Percentiles rank a stretch among this genome's conserved stretches.
Conservation (phyloP, 352 stramenopile genomes). For the Blastocystis sp. region DNA sequence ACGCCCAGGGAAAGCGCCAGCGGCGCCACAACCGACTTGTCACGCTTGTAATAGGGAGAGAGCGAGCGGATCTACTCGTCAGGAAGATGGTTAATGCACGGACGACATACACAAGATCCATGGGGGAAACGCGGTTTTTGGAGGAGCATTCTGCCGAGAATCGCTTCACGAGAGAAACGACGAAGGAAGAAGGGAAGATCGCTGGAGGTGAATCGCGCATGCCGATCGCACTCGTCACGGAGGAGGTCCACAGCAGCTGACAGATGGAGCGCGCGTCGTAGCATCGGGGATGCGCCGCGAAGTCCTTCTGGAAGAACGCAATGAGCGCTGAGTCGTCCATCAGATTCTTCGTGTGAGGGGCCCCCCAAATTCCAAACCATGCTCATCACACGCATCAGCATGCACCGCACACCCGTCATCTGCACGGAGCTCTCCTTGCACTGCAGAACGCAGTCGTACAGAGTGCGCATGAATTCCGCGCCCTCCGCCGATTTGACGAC, state of each 20-base stretch:
- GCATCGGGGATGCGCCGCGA: not conserved
- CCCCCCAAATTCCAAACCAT: not conserved
- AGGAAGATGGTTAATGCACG: not conserved
- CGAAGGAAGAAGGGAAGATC: not conserved
- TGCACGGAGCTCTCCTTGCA: not conserved
- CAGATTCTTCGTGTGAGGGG: not conserved
- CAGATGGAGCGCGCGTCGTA: constrained; percentile 32
- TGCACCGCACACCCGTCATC: constrained; percentile 16
- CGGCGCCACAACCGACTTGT: constrained; percentile 8
- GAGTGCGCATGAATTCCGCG: not conserved
- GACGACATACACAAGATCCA: constrained; percentile 25
- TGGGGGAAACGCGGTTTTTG: not conserved
- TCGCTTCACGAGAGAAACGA: constrained; percentile 11
- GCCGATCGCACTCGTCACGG: not conserved
- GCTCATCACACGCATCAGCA: constrained; percentile 18
- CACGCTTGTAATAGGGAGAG: not conserved
- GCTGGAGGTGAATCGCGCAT: not conserved
- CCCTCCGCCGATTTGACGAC: too few relatives aligned
- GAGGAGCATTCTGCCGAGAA: not conserved
- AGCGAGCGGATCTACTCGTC: not conserved
- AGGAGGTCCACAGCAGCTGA: constrained; percentile 27
- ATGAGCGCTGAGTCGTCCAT: not conserved
- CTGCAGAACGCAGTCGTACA: not conserved
- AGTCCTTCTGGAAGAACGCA: not conserved
- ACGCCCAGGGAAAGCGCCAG: constrained; percentile 55